These are phyloP conservation scores for Candida verbasci DNA, from an alignment of 805 yeast genomes.

Conservation along the genomic window DNA sequence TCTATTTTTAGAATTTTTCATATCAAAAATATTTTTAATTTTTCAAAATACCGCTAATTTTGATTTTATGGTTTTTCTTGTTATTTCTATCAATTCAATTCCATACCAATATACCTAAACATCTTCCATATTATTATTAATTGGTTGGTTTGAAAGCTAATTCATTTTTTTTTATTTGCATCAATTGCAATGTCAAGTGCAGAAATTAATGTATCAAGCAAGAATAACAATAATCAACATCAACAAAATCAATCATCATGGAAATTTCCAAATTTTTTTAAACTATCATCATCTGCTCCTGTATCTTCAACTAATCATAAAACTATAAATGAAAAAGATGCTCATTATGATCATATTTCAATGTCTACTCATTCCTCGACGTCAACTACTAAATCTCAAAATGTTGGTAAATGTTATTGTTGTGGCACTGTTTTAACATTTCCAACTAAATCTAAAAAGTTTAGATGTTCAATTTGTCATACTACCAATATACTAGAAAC, in stretches of 20 bases:
- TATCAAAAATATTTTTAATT: no score
- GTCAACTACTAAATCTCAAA: background rate
- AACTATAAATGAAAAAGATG: background rate
- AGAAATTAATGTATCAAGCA: no score
- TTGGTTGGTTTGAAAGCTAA: background rate
- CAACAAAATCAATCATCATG: background rate
- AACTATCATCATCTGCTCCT: conserved; percentile 2
- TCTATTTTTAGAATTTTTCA: no score
- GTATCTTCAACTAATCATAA: background rate
- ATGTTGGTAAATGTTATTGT: conserved; percentile 30
- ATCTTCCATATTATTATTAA: no score
- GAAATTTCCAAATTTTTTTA: conserved; percentile 5
- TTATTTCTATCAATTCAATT: no score
- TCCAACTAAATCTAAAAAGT: conserved; percentile 28
- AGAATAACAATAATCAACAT: no score
- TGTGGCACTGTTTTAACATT: conserved; percentile 33
- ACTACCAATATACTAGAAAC: conserved; percentile 37
- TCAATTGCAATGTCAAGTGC: background rate
- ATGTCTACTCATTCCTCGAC: background rate
- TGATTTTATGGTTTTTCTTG: no score
- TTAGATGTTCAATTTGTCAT: conserved; percentile 60
- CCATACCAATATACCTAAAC: no score
- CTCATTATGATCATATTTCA: background rate
- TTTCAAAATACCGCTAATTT: no score
- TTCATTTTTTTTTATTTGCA: background rate